Evolutionary conservation across 805 yeast genomes (phyloP).

Genomic region (Martiniozyma abietophila): DNA sequence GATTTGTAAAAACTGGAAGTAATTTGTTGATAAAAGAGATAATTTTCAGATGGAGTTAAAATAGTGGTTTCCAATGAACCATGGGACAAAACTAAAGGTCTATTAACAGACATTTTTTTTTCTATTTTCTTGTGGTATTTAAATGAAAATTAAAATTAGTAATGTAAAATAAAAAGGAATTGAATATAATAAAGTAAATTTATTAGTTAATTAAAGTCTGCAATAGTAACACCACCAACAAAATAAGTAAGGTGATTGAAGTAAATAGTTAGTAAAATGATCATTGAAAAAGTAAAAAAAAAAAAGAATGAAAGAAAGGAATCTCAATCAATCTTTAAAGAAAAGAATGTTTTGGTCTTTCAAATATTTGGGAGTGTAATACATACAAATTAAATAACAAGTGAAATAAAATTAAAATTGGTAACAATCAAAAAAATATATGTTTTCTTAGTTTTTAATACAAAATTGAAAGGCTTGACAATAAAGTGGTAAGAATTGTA

Average conservation of each 20-base stretch:
- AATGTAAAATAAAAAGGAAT: neutral
- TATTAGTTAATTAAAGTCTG: neutral
- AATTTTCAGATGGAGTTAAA: slow-evolving; percentile 73
- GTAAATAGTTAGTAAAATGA: neutral
- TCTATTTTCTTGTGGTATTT: neutral
- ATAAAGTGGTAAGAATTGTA: too few species aligned
- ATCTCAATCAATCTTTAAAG: too few species aligned
- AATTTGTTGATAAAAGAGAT: slow-evolving; percentile 76
- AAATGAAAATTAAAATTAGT: neutral
- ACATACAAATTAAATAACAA: too few species aligned
- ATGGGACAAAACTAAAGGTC: slow-evolving; percentile 79
- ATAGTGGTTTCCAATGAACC: slow-evolving; percentile 85
- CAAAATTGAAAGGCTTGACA: too few species aligned
- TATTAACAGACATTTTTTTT: slow-evolving; percentile 25
- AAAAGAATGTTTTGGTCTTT: too few species aligned
- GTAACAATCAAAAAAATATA: too few species aligned
- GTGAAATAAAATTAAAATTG: too few species aligned
- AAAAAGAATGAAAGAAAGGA: too few species aligned
- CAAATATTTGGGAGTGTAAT: too few species aligned
- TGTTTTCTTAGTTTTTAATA: too few species aligned
- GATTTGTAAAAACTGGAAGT: slow-evolving; percentile 75
- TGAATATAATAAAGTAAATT: neutral
- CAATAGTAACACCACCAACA: slow-evolving; percentile 6
- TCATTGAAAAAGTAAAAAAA: too few species aligned
- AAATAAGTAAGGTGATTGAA: neutral